Conservation (phyloP, 192 early-diverging fungal species). For the Coemansia sp. region DNA sequence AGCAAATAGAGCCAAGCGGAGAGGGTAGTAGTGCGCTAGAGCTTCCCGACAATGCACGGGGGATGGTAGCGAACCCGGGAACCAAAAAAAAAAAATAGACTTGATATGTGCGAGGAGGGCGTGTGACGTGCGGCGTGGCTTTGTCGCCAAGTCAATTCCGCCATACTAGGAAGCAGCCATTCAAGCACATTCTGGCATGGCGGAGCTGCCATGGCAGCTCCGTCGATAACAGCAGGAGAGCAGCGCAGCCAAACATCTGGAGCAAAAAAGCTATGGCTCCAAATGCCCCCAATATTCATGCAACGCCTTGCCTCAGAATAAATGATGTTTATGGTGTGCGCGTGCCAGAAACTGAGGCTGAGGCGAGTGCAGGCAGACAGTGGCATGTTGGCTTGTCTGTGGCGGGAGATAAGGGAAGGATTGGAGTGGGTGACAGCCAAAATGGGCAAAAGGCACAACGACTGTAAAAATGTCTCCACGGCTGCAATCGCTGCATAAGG, state of each 20-base stretch:
- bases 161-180: conserved; percentile 1
- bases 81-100: neutral
- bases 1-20: neutral
- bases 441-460: neutral
- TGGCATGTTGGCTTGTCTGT: neutral
- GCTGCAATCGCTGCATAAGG: neutral
- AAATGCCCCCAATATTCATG: neutral
- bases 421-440: neutral
- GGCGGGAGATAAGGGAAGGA: neutral
- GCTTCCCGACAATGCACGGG: conserved; percentile 7
- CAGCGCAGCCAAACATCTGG: neutral
- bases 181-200: neutral
- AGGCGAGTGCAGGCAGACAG: neutral
- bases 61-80: conserved; percentile 6
- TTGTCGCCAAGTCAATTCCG: conserved; percentile 15
- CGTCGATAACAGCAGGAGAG: neutral
- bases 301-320: neutral
- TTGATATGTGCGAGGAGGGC: conserved; percentile 7
- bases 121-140: conserved; percentile 36
- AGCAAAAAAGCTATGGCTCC: neutral
- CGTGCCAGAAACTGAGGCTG: conserved; percentile 3
- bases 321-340: neutral
- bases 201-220: neutral
- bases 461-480: neutral
- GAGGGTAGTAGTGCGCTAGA: conserved; percentile 1